These are phyloP conservation scores for Amanita thiersii DNA, from an alignment of 768 basidiomycete species.

Conservation along the genomic window DNA sequence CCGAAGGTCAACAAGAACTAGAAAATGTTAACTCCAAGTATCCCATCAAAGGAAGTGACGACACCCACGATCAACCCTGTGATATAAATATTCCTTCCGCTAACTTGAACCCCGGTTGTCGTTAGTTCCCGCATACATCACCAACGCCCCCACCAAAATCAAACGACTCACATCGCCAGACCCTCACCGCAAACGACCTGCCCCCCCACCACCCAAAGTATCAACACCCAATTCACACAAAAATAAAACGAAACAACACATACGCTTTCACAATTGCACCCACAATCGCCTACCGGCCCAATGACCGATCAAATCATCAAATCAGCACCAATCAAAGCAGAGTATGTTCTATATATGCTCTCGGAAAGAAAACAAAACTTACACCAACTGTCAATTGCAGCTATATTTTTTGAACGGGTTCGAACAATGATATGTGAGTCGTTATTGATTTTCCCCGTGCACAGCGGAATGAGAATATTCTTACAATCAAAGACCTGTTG, in stretches of 20 bases:
- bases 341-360: no score
- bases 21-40: slow-evolving; percentile 1
- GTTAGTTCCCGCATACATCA: not conserved
- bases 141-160: no score
- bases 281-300: slow-evolving; percentile 34
- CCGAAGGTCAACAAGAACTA: slow-evolving; percentile 40
- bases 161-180: slow-evolving; percentile 50
- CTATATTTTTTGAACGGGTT: slow-evolving; percentile 23
- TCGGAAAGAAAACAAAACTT: slow-evolving; percentile 11
- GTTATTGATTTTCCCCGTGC: no score
- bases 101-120: slow-evolving; percentile 31
- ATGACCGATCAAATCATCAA: no score
- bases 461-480: slow-evolving; percentile 12
- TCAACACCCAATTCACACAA: slow-evolving; percentile 2
- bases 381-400: slow-evolving; percentile 39
- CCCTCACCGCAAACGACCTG: slow-evolving; percentile 51
- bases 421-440: no score
- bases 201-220: not conserved
- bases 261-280: slow-evolving; percentile 49
- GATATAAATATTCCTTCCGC: slow-evolving; percentile 44
- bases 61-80: slow-evolving; percentile 46
- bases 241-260: no score
- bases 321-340: no score
- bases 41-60: slow-evolving; percentile 2
- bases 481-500: slow-evolving; percentile 43